Evolutionary conservation across 2,329 filamentous ascomycete species (phyloP), one percentile per base, ranked within the genome.

Genomic region (Trichoderma pleuroti): DNA sequence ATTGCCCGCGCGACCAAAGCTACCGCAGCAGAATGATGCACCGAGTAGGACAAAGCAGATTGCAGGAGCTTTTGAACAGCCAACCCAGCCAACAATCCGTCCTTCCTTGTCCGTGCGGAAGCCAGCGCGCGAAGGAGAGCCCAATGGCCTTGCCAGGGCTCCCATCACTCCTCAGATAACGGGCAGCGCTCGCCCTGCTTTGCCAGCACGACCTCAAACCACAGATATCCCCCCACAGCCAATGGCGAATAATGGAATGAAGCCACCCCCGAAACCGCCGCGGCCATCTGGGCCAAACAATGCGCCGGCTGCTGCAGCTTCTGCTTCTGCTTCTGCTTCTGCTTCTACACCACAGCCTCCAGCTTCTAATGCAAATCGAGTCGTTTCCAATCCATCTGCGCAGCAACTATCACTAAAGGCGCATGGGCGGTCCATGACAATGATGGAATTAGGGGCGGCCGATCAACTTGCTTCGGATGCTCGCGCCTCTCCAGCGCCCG

Each of bases 1-100:
- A 69, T 82, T 86, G 57, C 86, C 82, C 21, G 82, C 79, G 8
- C 82, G 86, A 14, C 86, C 85, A 59, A 86, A 86, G 34, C 87
- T 87, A 2, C 77, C 75, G 11, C 73, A 73, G 0, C 75, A 76
- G 7, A 76, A 71, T 34, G 75, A 77, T 26, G 72, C 70, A 5
- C 70, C 73, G 1, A 72, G 70, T 21, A 76, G 75, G 16, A 72
- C 76, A 11, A 75, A 73, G 18, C 74, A 75, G 16, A 65, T 74
- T 10, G 59, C 76, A 12, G 71, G 72, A 12, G 73, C 72, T 1
- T 74, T 87, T 83, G 86, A 89, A 16, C 67, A 62, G 42, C 42
- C 67, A 5, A 5, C 30, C 30, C 46, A 52, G 46, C 18, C 56
- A 59, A 16, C 32, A n/a, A 73, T 85, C 5, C 88, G 89, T 74